These are phyloP conservation scores for Botryosphaeria agaves DNA, from an alignment of 2,329 filamentous ascomycete genomes.

Conservation along the genomic window DNA sequence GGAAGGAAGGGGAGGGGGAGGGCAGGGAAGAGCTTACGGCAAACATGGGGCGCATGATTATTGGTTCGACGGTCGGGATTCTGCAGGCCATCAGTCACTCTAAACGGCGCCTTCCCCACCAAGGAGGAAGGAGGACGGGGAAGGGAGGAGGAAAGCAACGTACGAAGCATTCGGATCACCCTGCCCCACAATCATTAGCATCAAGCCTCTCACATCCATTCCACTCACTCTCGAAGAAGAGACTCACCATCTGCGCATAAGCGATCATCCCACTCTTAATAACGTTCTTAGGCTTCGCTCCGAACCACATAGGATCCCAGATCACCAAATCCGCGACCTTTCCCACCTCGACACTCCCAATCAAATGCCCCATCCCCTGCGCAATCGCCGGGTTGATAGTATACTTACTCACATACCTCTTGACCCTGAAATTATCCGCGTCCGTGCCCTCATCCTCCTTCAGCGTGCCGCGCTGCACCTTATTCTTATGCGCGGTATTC, in stretches of 20 bases:
- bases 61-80: slow-evolving; percentile 75
- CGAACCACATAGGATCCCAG: slow-evolving; percentile 76
- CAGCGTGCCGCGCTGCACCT: slow-evolving; percentile 60
- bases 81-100: slow-evolving; percentile 52
- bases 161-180: slow-evolving; percentile 30
- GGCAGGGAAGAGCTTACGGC: no score
- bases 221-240: not conserved
- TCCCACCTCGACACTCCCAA: slow-evolving; percentile 75
- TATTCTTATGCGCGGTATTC: slow-evolving; percentile 98
- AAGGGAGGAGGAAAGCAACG: not conserved
- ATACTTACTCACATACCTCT: slow-evolving; percentile 88
- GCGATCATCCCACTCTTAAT: slow-evolving; percentile 80
- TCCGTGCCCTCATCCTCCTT: slow-evolving; percentile 61
- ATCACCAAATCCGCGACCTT: slow-evolving; percentile 81
- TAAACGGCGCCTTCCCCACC: not conserved
- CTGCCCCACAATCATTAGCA: slow-evolving; percentile 7
- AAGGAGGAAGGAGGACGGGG: no score
- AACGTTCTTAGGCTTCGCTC: slow-evolving; percentile 65
- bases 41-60: slow-evolving; percentile 77
- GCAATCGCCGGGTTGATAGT: slow-evolving; percentile 87
- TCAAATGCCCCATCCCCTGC: slow-evolving; percentile 74
- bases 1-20: no score
- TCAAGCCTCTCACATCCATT: no score
- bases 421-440: slow-evolving; percentile 83
- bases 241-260: slow-evolving; percentile 61